Percentiles rank a stretch among this genome's conserved stretches.
Evolutionary conservation across 257 asterid species (phyloP).

Genomic region (Solanum raphanifolium): DNA sequence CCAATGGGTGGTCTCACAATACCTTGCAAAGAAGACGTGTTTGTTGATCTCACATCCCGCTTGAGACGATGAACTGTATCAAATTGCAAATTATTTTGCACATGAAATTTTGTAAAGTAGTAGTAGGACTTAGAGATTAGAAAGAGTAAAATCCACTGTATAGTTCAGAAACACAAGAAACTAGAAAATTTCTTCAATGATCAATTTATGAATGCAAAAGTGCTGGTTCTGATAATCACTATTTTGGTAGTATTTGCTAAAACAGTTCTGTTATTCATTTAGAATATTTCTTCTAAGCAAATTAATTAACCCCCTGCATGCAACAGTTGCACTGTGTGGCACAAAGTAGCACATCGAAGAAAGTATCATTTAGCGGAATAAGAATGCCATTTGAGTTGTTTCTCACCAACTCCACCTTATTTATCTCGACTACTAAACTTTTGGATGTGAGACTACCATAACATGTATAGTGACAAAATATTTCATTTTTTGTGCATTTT

Average conservation of each 20-base stretch:
- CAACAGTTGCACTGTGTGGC: not conserved
- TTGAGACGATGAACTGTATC: too few species aligned
- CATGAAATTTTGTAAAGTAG: too few species aligned
- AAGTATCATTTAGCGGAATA: not conserved
- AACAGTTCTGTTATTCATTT: not conserved
- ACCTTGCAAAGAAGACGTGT: too few species aligned
- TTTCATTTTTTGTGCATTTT: not conserved
- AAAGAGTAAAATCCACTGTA: not conserved
- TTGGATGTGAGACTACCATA: too few species aligned
- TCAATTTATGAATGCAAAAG: not conserved
- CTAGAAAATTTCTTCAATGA: not conserved
- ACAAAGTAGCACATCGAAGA: not conserved
- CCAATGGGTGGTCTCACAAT: too few species aligned
- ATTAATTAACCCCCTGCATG: not conserved
- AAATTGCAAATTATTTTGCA: too few species aligned
- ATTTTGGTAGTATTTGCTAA: not conserved
- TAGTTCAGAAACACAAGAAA: not conserved
- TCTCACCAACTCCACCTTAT: too few species aligned
- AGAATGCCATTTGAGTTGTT: not conserved
- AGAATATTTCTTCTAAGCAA: not conserved
- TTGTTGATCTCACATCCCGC: too few species aligned
- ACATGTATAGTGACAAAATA: not conserved
- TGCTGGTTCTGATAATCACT: not conserved
- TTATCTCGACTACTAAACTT: too few species aligned
- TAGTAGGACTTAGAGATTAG: not conserved